These are phyloP conservation scores for Rhynchosporium graminicola DNA, from an alignment of 2,329 filamentous ascomycete genomes.

Conservation along the genomic window DNA sequence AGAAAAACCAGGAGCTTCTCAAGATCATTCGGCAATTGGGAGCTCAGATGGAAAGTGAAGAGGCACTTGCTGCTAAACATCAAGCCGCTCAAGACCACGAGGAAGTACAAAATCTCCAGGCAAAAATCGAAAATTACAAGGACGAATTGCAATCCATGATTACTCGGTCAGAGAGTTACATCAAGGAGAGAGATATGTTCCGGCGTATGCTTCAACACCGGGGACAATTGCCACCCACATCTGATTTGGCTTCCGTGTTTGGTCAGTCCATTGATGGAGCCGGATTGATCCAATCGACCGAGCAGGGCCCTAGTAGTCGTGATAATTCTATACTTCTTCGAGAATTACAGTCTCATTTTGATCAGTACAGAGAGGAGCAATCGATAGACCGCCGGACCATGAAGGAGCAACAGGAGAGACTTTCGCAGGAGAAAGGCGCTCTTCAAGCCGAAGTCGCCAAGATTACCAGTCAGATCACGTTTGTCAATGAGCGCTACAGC, in stretches of 20 bases:
- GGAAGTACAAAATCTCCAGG: conserved; percentile 71
- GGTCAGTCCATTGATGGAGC: conserved; percentile 68
- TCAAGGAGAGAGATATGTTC: conserved; percentile 97
- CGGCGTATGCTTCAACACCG: conserved; percentile 85
- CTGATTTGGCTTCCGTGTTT: conserved; percentile 67
- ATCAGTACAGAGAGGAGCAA: conserved; percentile 85
- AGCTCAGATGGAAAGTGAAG: conserved; percentile 87
- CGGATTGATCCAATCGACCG: conserved; percentile 59
- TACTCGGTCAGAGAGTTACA: conserved; percentile 86
- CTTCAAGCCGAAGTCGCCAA: conserved; percentile 82
- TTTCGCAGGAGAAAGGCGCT: conserved; percentile 79
- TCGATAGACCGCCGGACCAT: conserved; percentile 78
- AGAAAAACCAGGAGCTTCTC: conserved; percentile 83
- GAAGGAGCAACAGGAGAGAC: conserved; percentile 78
- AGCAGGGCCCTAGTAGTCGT: conserved; percentile 56
- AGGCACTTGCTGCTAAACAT: conserved; percentile 68
- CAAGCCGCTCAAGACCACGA: conserved; percentile 65
- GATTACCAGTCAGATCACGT: conserved; percentile 75
- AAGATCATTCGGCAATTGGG: conserved; percentile 82
- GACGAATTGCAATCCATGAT: conserved; percentile 84
- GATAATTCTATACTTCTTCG: conserved; percentile 78
- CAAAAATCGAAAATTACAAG: conserved; percentile 74
- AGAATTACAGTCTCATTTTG: conserved; percentile 86
- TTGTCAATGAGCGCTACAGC: conserved; percentile 81
- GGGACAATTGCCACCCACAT: conserved; percentile 58